Base-by-base conservation (phyloP, 2,329 filamentous ascomycete genomes). In the Blastomyces parvus region DNA sequence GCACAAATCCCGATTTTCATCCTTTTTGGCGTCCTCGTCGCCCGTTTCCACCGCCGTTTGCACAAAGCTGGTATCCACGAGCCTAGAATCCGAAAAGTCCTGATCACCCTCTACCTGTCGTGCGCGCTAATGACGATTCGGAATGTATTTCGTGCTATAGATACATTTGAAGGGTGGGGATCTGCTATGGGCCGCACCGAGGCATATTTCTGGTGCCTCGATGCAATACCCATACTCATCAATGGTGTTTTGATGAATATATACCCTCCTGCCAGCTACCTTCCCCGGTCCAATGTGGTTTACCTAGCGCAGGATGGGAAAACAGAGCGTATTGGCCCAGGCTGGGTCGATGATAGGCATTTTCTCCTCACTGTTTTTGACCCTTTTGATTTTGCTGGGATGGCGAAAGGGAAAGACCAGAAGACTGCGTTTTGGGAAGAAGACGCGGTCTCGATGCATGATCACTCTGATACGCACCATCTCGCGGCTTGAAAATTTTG, bases 161-260 rank as follows among this genome's bases (percentile, higher is more conserved):
- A 84, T 63, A 82, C 80, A 61, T 78, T 79, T 65, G 63, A 74
- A 69, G 46, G 65, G 64, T 74, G 76, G 70, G 69, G 74, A 64
- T 72, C 73, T 59, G 66, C 69, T 68, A 66, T 75, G 63, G 70
- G 77, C 61, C 74, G 74, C 52, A 76, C 81, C 59, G 82, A 85
- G 63, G 77, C 77, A 68, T 82, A 79, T 66, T 81, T 84, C 65
- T 84, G 80, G 78, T 72, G 83, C 40, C 83, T 84, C 63, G 83
- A 84, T 66, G 77, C 76, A 4, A 69, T 73, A 2, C 77, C 83
- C 60, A 83, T 84, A 78, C 78, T 81, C 22, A 65, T 77, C 59
- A 83, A 83, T 65, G 81, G 79, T 14, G 74, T 76, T 4, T 66
- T 84, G 60, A 72, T 83, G n/a, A 83, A 83, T 64, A 62, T 81